Conservation (phyloP, 495 filamentous ascomycete genomes). For the Gamarada debralockiae region DNA sequence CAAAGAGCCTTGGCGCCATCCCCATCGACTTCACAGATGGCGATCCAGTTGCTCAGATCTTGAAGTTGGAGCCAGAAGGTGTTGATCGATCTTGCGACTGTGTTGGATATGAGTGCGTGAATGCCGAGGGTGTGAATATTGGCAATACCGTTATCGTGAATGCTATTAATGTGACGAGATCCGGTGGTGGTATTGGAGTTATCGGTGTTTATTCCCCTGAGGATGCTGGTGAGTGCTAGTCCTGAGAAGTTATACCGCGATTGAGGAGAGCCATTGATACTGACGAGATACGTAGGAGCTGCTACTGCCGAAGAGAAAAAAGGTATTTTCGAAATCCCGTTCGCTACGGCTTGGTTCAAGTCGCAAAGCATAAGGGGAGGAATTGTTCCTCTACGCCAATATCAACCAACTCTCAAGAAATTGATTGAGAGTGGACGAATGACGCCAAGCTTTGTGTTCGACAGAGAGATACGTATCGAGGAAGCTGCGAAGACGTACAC, state of each 20-base stretch:
- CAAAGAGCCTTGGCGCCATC: slow-evolving; percentile 23
- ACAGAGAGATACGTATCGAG: slow-evolving; percentile 1
- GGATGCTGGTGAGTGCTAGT: slow-evolving; percentile 12
- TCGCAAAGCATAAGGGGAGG: slow-evolving; percentile 15
- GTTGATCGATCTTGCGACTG: slow-evolving; percentile 26
- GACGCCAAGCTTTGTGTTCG: slow-evolving; percentile 22
- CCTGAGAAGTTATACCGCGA: too few species aligned
- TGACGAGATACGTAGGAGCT: neutral
- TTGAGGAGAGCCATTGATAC: neutral
- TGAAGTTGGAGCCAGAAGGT: slow-evolving; percentile 30
- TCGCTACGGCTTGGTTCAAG: slow-evolving; percentile 14
- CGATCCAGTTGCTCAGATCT: slow-evolving; percentile 16
- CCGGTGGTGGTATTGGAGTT: slow-evolving; percentile 10
- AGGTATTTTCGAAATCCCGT: slow-evolving; percentile 7
- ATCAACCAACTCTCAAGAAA: slow-evolving; percentile 4
- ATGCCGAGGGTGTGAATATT: slow-evolving; percentile 7
- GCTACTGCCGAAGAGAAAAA: neutral
- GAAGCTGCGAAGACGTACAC: slow-evolving; percentile 1
- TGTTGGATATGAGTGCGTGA: slow-evolving; percentile 11
- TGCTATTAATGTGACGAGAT: slow-evolving; percentile 8
- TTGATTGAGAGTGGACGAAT: slow-evolving; percentile 25
- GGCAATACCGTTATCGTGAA: neutral
- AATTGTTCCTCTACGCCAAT: slow-evolving; percentile 3
- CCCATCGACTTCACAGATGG: slow-evolving; percentile 21
- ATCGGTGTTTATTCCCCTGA: slow-evolving; percentile 18